Conservation (phyloP, 352 stramenopile species). For the Pythium monospermum region DNA sequence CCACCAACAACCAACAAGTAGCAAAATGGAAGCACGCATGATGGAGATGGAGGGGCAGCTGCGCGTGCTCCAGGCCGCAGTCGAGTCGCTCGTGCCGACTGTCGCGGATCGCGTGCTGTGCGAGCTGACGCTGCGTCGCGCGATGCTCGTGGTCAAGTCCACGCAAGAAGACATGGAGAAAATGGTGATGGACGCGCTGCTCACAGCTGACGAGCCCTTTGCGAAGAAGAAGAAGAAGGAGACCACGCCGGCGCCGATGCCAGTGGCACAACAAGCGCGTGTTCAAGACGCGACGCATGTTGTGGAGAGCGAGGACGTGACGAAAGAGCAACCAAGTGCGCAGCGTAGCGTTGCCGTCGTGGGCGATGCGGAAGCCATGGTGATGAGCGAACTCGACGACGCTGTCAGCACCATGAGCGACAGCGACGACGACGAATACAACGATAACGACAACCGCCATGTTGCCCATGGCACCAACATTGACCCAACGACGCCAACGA, state of each 20-base stretch:
- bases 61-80: slow-evolving; percentile 1
- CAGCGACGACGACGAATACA: neutral
- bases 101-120: slow-evolving; percentile 7
- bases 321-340: too few species aligned
- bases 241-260: too few species aligned
- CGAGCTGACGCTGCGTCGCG: slow-evolving; percentile 5
- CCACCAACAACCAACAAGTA: too few species aligned
- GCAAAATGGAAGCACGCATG: slow-evolving; percentile 14
- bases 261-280: too few species aligned
- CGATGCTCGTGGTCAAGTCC: slow-evolving; percentile 14
- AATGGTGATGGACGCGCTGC: neutral
- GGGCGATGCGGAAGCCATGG: neutral
- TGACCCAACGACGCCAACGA: neutral
- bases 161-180: neutral
- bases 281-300: too few species aligned
- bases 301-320: too few species aligned
- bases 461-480: too few species aligned
- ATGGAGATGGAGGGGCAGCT: slow-evolving; percentile 16
- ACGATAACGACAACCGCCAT: too few species aligned
- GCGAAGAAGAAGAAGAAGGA: slow-evolving; percentile 6
- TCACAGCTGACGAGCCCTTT: too few species aligned
- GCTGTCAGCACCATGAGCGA: neutral
- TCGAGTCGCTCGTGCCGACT: neutral
- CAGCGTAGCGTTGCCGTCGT: too few species aligned
- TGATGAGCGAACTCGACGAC: neutral